Conservation (phyloP, 352 stramenopile genomes). For the Globisporangium parvum region DNA sequence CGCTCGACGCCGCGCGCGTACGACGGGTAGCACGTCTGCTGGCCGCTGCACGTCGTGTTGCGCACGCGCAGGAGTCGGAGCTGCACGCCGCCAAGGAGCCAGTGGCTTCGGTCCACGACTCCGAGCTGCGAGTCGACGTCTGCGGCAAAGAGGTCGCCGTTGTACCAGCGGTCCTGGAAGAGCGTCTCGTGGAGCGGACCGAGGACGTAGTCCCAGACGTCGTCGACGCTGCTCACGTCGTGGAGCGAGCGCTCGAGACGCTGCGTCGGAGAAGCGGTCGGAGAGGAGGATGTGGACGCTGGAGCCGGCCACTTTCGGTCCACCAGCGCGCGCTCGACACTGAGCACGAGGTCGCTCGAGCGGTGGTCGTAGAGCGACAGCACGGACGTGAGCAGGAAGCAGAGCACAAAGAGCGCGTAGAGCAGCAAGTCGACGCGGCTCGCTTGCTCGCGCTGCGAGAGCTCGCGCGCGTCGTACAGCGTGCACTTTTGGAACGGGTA, state of each 20-base stretch:
- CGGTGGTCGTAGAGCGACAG: constrained; percentile 38
- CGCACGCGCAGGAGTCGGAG: constrained; percentile 42
- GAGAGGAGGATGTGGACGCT: background rate
- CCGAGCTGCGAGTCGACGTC: constrained; percentile 51
- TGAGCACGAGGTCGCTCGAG: constrained; percentile 30
- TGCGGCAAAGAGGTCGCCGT: constrained; percentile 36
- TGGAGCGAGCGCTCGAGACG: constrained; percentile 15
- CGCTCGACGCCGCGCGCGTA: constrained; percentile 23
- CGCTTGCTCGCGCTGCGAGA: constrained; percentile 36
- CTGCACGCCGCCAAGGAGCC: constrained; percentile 59
- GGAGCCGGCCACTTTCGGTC: background rate
- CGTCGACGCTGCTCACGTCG: constrained; percentile 29
- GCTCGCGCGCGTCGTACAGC: constrained; percentile 45
- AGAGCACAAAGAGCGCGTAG: constrained; percentile 40
- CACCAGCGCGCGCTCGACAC: constrained; percentile 20
- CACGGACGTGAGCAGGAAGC: constrained; percentile 36
- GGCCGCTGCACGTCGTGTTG: constrained; percentile 14
- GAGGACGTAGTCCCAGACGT: constrained; percentile 54
- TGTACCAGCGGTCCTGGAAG: constrained; percentile 54
- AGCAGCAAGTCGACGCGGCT: constrained; percentile 33
- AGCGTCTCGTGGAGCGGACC: constrained; percentile 31
- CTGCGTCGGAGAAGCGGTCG: background rate
- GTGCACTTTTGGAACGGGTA: constrained; percentile 64
- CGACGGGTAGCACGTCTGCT: constrained; percentile 27
- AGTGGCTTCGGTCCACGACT: constrained; percentile 32